A percentile compares a stretch with the other conserved stretches of the same genome.
These are phyloP conservation scores for Kluyveromyces nonfermentans DNA, from an alignment of 805 yeast species.

Conservation along the genomic window DNA sequence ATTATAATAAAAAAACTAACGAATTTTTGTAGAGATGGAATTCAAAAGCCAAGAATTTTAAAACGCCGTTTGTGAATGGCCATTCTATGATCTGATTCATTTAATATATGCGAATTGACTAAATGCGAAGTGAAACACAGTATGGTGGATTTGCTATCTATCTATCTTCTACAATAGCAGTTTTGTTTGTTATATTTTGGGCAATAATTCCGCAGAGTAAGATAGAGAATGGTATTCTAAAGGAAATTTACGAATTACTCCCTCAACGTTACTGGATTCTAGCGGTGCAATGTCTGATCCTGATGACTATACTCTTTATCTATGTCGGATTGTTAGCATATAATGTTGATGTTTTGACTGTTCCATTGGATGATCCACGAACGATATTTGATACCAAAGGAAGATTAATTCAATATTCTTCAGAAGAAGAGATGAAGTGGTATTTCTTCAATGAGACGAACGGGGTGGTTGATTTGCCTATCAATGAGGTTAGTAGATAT, in stretches of 20 bases:
- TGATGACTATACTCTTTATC: slow-evolving; percentile 62
- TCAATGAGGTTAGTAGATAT: slow-evolving; percentile 57
- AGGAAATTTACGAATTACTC: slow-evolving; percentile 49
- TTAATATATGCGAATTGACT: background rate
- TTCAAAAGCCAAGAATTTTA: too few species aligned
- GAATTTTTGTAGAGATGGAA: too few species aligned
- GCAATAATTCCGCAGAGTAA: slow-evolving; percentile 46
- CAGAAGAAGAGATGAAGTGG: slow-evolving; percentile 12
- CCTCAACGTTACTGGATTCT: slow-evolving; percentile 93
- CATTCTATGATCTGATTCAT: background rate
- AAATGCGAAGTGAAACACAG: slow-evolving; percentile 20
- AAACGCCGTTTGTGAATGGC: too few species aligned
- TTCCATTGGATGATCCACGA: slow-evolving; percentile 46
- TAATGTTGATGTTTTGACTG: slow-evolving; percentile 68
- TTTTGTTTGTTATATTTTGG: slow-evolving; percentile 61
- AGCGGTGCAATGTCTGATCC: slow-evolving; percentile 60
- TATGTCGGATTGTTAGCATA: slow-evolving; percentile 64
- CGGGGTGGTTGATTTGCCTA: slow-evolving; percentile 82
- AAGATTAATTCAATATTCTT: slow-evolving; percentile 21
- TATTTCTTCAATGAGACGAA: slow-evolving; percentile 55
- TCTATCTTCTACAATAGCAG: slow-evolving; percentile 50
- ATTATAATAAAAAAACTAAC: too few species aligned
- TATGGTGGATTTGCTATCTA: slow-evolving; percentile 84
- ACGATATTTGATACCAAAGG: slow-evolving; percentile 64
- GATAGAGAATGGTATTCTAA: slow-evolving; percentile 25